phyloP scores from a whole-genome alignment of 306 rosid species.

The Rosa persica region DNA sequence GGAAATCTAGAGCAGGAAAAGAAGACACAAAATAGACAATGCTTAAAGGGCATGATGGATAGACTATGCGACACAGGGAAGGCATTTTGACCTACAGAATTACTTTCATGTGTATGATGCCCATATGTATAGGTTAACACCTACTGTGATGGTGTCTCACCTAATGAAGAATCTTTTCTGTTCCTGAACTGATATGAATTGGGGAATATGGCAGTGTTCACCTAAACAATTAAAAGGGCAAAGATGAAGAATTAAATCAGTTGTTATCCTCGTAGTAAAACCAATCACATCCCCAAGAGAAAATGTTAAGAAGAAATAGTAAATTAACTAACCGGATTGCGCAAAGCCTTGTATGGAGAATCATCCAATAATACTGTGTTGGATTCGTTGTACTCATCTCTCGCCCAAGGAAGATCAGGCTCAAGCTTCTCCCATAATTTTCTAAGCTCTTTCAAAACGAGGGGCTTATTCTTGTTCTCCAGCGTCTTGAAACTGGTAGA shows the following conservation, averaged over 20 bases:
- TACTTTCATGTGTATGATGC: neutral
- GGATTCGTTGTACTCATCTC: slow-evolving; percentile 69
- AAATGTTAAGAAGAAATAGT: slow-evolving; percentile 15
- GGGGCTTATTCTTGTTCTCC: slow-evolving; percentile 58
- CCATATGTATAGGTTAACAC: neutral
- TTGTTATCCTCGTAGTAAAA: slow-evolving; percentile 17
- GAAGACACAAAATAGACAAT: neutral
- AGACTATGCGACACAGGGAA: neutral
- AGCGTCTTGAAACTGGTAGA: slow-evolving; percentile 46
- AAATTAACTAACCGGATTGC: slow-evolving; percentile 72
- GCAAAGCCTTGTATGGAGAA: slow-evolving; percentile 80
- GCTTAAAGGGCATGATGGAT: neutral
- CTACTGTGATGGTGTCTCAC: slow-evolving; percentile 46
- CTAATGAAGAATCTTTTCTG: slow-evolving; percentile 56
- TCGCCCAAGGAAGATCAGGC: slow-evolving; percentile 68
- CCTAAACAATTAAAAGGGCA: slow-evolving; percentile 50
- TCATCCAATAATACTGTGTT: slow-evolving; percentile 90
- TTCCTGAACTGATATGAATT: slow-evolving; percentile 43
- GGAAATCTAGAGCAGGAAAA: neutral
- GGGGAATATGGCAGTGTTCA: slow-evolving; percentile 78
- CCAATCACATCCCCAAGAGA: slow-evolving; percentile 6
- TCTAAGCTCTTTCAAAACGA: slow-evolving; percentile 75
- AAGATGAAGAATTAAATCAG: slow-evolving; percentile 20
- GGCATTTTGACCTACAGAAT: neutral
- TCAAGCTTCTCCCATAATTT: slow-evolving; percentile 72